Percentiles rank a stretch among this genome's conserved stretches.
Conservation (phyloP, 225 moss, liverwort and hornwort species). For the Physcomitrium patens region DNA sequence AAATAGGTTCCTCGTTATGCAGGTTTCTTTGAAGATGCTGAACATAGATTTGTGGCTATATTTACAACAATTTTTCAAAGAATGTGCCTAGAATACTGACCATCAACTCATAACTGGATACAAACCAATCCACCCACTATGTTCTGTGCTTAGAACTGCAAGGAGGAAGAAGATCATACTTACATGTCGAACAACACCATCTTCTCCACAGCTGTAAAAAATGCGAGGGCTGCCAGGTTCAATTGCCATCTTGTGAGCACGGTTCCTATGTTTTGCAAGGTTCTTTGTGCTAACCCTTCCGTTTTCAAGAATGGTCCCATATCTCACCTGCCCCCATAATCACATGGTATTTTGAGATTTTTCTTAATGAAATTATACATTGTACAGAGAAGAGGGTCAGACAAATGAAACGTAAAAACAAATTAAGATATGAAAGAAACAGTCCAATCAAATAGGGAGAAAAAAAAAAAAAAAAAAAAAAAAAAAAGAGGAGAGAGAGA, state of each 20-base stretch:
- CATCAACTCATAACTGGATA: not conserved
- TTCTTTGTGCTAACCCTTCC: constrained; percentile 71
- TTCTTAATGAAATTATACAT: not conserved
- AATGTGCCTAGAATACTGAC: constrained; percentile 8
- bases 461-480: not conserved
- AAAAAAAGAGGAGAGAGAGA: not conserved
- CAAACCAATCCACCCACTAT: constrained; percentile 1
- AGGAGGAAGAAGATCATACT: constrained; percentile 17
- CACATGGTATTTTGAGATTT: constrained; percentile 19
- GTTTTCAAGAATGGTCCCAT: constrained; percentile 66
- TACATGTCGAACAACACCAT: constrained; percentile 64
- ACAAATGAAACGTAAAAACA: constrained; percentile 11
- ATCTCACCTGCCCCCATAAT: constrained; percentile 67
- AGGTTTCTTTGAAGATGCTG: too few relatives aligned
- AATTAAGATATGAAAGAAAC: constrained; percentile 9
- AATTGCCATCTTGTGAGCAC: constrained; percentile 84
- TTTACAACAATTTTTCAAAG: not conserved
- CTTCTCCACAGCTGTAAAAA: constrained; percentile 77
- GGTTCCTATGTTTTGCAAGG: constrained; percentile 70
- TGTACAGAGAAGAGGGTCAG: not conserved
- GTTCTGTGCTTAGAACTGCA: not conserved
- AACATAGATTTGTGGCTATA: not conserved
- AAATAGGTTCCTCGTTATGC: too few relatives aligned
- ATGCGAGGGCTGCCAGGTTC: constrained; percentile 85
- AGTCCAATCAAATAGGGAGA: not conserved